Base-by-base conservation (phyloP, 768 basidiomycete genomes). In the Pleurotus ostreatus region DNA sequence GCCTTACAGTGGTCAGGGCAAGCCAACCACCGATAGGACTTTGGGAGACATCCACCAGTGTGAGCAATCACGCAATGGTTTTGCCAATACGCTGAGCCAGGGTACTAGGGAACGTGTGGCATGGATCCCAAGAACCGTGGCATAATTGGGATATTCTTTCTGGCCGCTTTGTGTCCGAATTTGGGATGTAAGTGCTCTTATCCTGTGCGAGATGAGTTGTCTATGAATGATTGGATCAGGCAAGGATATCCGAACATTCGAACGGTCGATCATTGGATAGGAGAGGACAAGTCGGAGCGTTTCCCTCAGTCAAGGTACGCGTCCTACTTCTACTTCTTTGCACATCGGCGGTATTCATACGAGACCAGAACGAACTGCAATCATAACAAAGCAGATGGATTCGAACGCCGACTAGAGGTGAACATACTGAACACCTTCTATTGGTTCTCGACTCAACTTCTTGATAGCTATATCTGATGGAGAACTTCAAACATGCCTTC, bases 31-130 rank as follows among this genome's bases (percentile, higher is more conserved):
- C 0, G 93, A 98, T 68, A 75, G 74, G 65, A 86, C 82, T 0
- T 77, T 88, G 18, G 96, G 96, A 8, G 96, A 98, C 71, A 72
- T 95, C 23, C 94, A 97, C 65, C 94, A 97, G 69, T 96, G 93
- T 90, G 67, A 63, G 76, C 63, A 18, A 49, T 63, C 30, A 48
- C 54, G 6, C 37, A 15, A 44, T 57, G 11, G 18, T 59, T 20
- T 56, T 45, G 45, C 39, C 6, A 58, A 54, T 53, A 44, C 40
- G 39, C 12, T 39, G 46, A 47, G 38, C 61, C 18, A 46, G 2
- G 16, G 5, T 18, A 20, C 8, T 61, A 87, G 86, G 88, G 90
- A 93, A 94, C 68, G 92, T 96, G 13, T 96, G 94, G 94, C 94
- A 96, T 65, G 94, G 91, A 16, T 78, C 89, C 2, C 93, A 98